Conservation (phyloP, 805 yeast genomes). For the Wickerhamiella australiensis region DNA sequence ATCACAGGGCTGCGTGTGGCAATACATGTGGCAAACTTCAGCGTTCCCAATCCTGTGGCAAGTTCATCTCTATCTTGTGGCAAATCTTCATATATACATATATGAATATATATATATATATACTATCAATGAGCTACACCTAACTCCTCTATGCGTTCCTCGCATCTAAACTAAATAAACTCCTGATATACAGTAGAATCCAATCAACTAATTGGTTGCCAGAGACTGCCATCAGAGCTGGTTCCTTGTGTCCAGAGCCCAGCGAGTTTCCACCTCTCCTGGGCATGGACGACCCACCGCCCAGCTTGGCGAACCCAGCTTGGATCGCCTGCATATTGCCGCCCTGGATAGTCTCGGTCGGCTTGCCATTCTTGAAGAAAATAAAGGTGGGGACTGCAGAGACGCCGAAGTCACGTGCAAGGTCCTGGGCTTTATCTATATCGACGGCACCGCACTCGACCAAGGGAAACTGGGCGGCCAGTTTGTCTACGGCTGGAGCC, state of each 20-base stretch:
- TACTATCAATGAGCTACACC: not conserved
- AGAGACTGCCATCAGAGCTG: not conserved
- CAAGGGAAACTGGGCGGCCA: conserved; percentile 39
- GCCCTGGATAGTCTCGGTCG: conserved; percentile 39
- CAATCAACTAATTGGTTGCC: conserved; percentile 10
- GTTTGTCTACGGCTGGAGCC: conserved; percentile 83
- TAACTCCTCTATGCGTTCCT: conserved; percentile 11
- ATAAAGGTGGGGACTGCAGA: conserved; percentile 57
- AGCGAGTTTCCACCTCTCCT: conserved; percentile 1
- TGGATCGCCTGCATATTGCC: conserved; percentile 19
- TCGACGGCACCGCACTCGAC: conserved; percentile 79
- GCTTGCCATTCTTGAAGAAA: conserved; percentile 66
- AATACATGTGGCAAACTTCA: too few species aligned
- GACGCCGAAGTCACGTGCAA: conserved; percentile 54
- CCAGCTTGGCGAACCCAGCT: conserved; percentile 11
- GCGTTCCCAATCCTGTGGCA: too few species aligned
- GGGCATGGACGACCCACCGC: not conserved
- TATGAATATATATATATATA: too few species aligned
- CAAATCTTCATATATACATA: not conserved
- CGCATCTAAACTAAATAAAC: conserved; percentile 20
- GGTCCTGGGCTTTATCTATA: conserved; percentile 62
- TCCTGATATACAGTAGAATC: conserved; percentile 16
- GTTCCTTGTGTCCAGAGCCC: not conserved
- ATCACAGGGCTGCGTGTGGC: too few species aligned
- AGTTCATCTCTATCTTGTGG: not conserved